phyloP scores from a whole-genome alignment of 2,329 filamentous ascomycete species.

The Purpureocillium takamizusanense region DNA sequence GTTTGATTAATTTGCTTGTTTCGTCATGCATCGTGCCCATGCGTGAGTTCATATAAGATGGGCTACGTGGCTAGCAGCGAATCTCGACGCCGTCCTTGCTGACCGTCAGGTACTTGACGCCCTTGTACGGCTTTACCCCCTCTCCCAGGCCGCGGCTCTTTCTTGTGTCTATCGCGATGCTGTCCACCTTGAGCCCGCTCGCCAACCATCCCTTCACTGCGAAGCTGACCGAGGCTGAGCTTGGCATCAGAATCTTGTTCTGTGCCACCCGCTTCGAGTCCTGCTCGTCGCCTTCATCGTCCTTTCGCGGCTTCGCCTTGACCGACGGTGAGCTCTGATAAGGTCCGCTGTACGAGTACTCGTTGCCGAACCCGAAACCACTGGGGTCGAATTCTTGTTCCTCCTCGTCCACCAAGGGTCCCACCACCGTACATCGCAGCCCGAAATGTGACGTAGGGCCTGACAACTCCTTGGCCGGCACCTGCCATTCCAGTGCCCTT shows the following conservation, averaged over 20 bases:
- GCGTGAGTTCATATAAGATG: too few relatives aligned
- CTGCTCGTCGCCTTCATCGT: constrained; percentile 28
- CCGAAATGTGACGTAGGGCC: constrained; percentile 59
- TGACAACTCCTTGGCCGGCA: constrained; percentile 67
- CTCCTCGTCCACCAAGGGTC: constrained; percentile 42
- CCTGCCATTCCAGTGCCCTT: constrained; percentile 69
- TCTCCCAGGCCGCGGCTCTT: constrained; percentile 81
- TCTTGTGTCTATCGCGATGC: constrained; percentile 61
- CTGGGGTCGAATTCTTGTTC: constrained; percentile 39
- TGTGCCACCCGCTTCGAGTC: constrained; percentile 52
- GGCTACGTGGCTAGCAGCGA: constrained; percentile 36
- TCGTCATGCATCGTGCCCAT: too few relatives aligned
- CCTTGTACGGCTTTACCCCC: constrained; percentile 89
- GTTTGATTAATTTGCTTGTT: neutral
- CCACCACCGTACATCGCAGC: constrained; percentile 72
- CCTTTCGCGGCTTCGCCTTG: constrained; percentile 22
- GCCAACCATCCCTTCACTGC: constrained; percentile 60
- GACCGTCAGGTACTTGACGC: constrained; percentile 89
- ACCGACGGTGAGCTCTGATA: constrained; percentile 39
- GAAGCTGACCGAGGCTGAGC: constrained; percentile 65
- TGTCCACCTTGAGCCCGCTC: constrained; percentile 59
- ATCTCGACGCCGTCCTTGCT: constrained; percentile 58
- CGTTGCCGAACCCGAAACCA: constrained; percentile 41
- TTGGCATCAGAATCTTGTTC: constrained; percentile 73
- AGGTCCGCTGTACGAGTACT: constrained; percentile 45